A percentile compares a stretch with the other conserved stretches of the same genome.
These are phyloP conservation scores for Yamadazyma ubonensis DNA, from an alignment of 805 yeast genomes.

Conservation along the genomic window DNA sequence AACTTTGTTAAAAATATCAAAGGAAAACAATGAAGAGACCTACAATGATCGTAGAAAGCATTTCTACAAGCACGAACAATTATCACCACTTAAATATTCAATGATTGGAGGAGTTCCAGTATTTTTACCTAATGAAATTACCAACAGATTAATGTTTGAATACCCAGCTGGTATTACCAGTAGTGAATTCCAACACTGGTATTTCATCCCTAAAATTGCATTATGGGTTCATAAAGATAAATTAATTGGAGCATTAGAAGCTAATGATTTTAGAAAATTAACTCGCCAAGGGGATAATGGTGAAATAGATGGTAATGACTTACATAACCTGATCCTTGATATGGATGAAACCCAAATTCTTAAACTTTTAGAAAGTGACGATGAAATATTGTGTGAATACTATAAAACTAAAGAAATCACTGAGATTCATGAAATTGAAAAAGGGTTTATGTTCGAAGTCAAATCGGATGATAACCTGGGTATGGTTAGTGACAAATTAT, in stretches of 20 bases:
- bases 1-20: conserved; percentile 11
- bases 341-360: conserved; percentile 27
- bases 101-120: conserved; percentile 52
- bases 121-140: conserved; percentile 26
- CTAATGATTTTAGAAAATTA: conserved; percentile 13
- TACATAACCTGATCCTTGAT: conserved; percentile 15
- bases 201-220: conserved; percentile 22
- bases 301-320: conserved; percentile 10
- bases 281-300: not conserved
- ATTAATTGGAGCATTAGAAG: conserved; percentile 14
- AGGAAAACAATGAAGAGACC: conserved; percentile 17
- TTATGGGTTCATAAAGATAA: conserved; percentile 16
- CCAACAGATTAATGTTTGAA: conserved; percentile 21
- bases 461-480: not conserved
- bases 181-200: conserved; percentile 21
- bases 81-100: conserved; percentile 56
- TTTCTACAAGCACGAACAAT: conserved; percentile 46
- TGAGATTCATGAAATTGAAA: conserved; percentile 24
- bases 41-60: conserved; percentile 61
- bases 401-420: conserved; percentile 26
- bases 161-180: conserved; percentile 23
- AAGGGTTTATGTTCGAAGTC: conserved; percentile 15
- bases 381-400: conserved; percentile 26
- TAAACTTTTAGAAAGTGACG: conserved; percentile 21
- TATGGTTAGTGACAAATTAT: conserved; percentile 7